Base-by-base conservation (phyloP, 768 basidiomycete genomes). In the Lactarius hengduanensis region DNA sequence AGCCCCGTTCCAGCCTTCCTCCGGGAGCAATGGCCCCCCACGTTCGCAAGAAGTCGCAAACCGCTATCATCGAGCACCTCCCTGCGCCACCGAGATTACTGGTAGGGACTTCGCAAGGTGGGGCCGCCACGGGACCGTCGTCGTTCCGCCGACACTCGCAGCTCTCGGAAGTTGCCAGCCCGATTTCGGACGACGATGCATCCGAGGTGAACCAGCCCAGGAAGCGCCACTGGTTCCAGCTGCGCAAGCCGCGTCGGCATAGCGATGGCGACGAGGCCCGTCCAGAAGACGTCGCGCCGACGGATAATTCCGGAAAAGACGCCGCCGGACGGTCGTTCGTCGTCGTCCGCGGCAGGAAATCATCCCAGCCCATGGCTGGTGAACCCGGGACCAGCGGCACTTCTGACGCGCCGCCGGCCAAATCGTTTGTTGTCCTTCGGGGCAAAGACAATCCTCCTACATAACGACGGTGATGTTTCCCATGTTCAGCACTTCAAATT, bases 1-100 rank as follows among this genome's bases (percentile, higher is more conserved):
- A 64, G 20, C 28, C 71, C 30, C 67, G 76, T 65, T 74, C 76
- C 55, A 75, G 78, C 54, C 69, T 80, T 20, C 87, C 89, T 0
- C 80, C 83, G 4, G 89, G 90, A 15, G 88, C 88, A 5, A 84
- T 86, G 83, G 79, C 83, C 50, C 86, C 89, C 20, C 90, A 90
- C 73, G 78, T 83, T 40, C 85, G 92, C 56, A 91, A 87, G 22
- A 86, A 87, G 78, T 93, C 91, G 38, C 92, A 94, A 74, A 89
- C 88, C 3, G 92, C 92, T 2, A 85, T 94, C 65, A 86, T 94
- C n/a, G 91, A 94, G 65, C 81, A 88, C 69, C 82, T 81, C 6
- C 76, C 77, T 5, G 57, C 22, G 0, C 32, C 43, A 28, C 43
- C 57, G 13, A 63, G 38, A 38, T 11, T 54, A 1, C 16, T 57